A percentile compares a stretch with the other conserved stretches of the same genome.
Evolutionary conservation across 208 protist species (phyloP).

Genomic region (Porcisia deanei): DNA sequence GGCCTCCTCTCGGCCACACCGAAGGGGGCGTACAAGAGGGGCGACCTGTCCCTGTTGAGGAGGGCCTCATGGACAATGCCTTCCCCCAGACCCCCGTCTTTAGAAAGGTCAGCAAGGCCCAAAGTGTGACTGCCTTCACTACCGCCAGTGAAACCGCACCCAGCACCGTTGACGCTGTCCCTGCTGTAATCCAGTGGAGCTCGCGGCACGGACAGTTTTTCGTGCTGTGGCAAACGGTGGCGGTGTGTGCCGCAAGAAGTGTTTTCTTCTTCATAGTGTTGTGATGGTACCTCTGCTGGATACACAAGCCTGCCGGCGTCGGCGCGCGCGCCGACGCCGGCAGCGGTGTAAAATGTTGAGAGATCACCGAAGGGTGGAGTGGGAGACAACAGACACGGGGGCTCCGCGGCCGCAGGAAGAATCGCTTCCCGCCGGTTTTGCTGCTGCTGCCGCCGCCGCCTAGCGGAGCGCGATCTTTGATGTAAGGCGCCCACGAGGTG

Average conservation of each 20-base stretch:
- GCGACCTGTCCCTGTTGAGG: background rate
- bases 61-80: background rate
- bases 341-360: constrained; percentile 18
- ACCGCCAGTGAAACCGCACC: background rate
- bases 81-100: background rate
- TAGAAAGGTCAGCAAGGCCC: background rate
- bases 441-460: background rate
- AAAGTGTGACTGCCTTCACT: background rate
- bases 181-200: background rate
- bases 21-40: background rate
- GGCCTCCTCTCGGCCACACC: background rate
- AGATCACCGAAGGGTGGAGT: background rate
- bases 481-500: constrained; percentile 11
- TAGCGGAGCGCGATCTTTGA: background rate
- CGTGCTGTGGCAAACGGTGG: background rate
- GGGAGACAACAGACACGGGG: background rate
- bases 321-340: background rate
- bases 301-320: background rate
- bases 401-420: background rate
- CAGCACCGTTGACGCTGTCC: background rate
- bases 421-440: background rate
- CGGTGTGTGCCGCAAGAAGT: background rate
- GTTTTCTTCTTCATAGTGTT: background rate
- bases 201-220: background rate
- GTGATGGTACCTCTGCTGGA: background rate